Base-by-base conservation (phyloP, 441 rosid species). In the Mallotus japonicus region DNA sequence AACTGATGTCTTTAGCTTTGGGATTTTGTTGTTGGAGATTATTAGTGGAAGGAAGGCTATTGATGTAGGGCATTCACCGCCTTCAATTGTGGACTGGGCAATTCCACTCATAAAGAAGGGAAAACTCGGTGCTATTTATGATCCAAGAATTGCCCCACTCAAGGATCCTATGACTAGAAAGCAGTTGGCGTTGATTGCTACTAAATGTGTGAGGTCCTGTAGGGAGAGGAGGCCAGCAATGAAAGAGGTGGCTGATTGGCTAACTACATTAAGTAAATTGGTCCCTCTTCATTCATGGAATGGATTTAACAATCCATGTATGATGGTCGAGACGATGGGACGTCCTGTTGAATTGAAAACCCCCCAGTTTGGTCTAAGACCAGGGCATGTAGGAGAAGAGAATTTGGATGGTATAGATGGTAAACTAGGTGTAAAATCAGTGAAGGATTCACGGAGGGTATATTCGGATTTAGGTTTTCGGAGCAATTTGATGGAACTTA, bases 41-140 rank as follows among this genome's bases (percentile, higher is more conserved):
- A 85, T 93, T 69, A 95, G 99, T 72, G 95, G 96, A 47, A 88
- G 99, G 69, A 95, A 95, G 76, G 97, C 99, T 4, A 95, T 95
- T 50, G 99, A 95, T 69, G 81, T 95, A 4, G 90, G 86, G 11
- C 85, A 93, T 79, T 95, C 99, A 17, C 99, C 99, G 2, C 90
- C 99, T 42, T 91, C 91, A 5, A 82, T 95, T 32, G 95, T 95
- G 69, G 99, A 95, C 77, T 93, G 99, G 99, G 96, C 99, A 24
- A 90, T 87, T 70, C 99, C 99, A 60, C 84, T 93, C 65, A 73
- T 95, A n/a, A 93, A 88, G 81, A 95, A 88, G 78, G 98, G 99
- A 78, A 95, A 93, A 80, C 84, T 95, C 61, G 82, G 86, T 24
- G 78, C 87, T 0, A 80, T 95, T 13, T 95, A 84, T 68, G 99